These are phyloP conservation scores for Rostrohypoxylon terebratum DNA, from an alignment of 495 filamentous ascomycete genomes.

Conservation along the genomic window DNA sequence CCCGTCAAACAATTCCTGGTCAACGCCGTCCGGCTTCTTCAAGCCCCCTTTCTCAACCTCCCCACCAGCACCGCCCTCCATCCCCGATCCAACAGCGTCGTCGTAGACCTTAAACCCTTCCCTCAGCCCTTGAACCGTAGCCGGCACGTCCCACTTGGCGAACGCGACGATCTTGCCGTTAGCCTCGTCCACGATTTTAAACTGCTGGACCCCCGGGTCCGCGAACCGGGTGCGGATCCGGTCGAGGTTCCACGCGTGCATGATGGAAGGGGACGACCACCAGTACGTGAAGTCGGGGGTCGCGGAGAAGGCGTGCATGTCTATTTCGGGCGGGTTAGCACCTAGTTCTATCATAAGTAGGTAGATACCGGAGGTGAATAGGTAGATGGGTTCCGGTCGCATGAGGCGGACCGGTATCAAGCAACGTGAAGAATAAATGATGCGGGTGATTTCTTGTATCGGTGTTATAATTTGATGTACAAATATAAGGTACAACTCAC, in stretches of 20 bases:
- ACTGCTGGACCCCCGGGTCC: slow-evolving; percentile 37
- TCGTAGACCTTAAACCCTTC: slow-evolving; percentile 39
- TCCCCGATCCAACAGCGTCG: not conserved
- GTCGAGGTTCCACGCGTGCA: slow-evolving; percentile 37
- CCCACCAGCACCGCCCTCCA: not conserved
- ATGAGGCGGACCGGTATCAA: not conserved
- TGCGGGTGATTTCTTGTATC: too few relatives aligned
- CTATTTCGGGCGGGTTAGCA: slow-evolving; percentile 25
- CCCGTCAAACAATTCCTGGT: slow-evolving; percentile 26
- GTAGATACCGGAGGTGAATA: too few relatives aligned
- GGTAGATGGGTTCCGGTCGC: not conserved
- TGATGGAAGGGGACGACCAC: slow-evolving; percentile 32
- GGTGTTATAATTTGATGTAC: not conserved
- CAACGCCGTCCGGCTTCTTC: slow-evolving; percentile 33
- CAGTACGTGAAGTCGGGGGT: slow-evolving; percentile 43
- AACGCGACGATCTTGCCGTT: slow-evolving; percentile 39
- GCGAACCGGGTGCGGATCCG: slow-evolving; percentile 40
- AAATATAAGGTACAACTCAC: slow-evolving; percentile 29
- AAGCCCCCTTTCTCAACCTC: slow-evolving; percentile 4
- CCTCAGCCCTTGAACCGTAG: slow-evolving; percentile 23
- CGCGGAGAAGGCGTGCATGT: slow-evolving; percentile 43
- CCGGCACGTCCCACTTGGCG: slow-evolving; percentile 45
- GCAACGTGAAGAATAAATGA: not conserved
- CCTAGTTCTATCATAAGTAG: too few relatives aligned
- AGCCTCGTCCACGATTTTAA: slow-evolving; percentile 43